phyloP scores from a whole-genome alignment of 371 early-diverging fungal species.

The Mucor irregularis region DNA sequence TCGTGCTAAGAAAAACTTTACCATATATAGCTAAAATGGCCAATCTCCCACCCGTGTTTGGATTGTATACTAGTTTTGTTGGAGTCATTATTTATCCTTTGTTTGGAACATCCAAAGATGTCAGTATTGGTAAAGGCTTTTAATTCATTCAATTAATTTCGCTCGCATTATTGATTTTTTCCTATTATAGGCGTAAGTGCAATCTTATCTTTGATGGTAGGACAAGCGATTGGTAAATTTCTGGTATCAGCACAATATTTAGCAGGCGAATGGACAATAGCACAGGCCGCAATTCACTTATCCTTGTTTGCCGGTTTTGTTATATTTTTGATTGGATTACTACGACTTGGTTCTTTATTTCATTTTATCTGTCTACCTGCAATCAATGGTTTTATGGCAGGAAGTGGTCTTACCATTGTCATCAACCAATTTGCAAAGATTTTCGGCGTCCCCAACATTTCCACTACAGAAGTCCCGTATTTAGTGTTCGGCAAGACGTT shows the following conservation, averaged over 20 bases:
- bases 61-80: slow-evolving; percentile 84
- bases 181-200: slow-evolving; percentile 66
- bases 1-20: neutral
- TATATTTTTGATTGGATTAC: slow-evolving; percentile 64
- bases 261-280: slow-evolving; percentile 36
- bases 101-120: slow-evolving; percentile 84
- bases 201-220: slow-evolving; percentile 75
- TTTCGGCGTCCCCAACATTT: slow-evolving; percentile 69
- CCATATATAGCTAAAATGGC: slow-evolving; percentile 69
- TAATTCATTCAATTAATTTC: neutral
- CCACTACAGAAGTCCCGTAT: slow-evolving; percentile 62
- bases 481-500: slow-evolving; percentile 61
- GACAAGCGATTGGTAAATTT: slow-evolving; percentile 61
- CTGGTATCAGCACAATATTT: slow-evolving; percentile 36
- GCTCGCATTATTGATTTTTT: neutral
- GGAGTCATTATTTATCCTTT: slow-evolving; percentile 77
- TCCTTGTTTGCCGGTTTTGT: slow-evolving; percentile 68
- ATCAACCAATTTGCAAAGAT: slow-evolving; percentile 76
- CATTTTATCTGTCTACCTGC: slow-evolving; percentile 82
- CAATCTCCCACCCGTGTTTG: slow-evolving; percentile 79
- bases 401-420: slow-evolving; percentile 77
- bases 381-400: slow-evolving; percentile 75
- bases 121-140: slow-evolving; percentile 79
- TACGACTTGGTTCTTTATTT: slow-evolving; percentile 79
- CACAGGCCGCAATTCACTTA: slow-evolving; percentile 48